Evolutionary conservation across 352 stramenopile genomes (phyloP), one percentile per base, ranked within the genome.

Genomic region (Globisporangium echinulatum): DNA sequence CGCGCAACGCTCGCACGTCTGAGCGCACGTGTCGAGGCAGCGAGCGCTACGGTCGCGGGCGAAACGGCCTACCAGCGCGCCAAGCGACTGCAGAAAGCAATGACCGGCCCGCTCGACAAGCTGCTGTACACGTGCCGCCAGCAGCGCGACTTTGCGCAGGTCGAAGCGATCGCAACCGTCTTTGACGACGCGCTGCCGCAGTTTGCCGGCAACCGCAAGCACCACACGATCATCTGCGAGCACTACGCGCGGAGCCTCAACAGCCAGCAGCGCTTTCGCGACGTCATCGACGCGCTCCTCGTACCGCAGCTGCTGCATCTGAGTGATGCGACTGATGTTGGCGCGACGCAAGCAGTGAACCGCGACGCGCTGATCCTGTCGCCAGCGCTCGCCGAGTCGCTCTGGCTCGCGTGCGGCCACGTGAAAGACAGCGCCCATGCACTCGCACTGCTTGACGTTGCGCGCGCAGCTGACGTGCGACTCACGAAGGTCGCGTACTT

Each of bases 401-500:
- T 87, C 58, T 69, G 80, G 52, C 60, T 87, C 15, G 74, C 77
- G 8, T 75, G 76, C 52, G 75, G 77, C 25, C 77, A 87, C 57
- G 38, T 83, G 46, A 65, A 65, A 9, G 71, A 84, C 50, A 71
- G 64, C 10, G 43, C 46, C 4, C 51, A 48, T n/a, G 64, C 72
- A 2, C 49, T 82, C 50, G 58, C 68, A 38, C 48, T 87, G 56
- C 62, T 80, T 36, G 50, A 64, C n/a, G 62, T 69, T 44, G 69
- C 82, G 71, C 56, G 67, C 13, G 53, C 52, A 3, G 65, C 62
- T 40, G 59, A 55, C 46, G 49, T 87, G 37, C 57, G 59, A n/a
- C 68, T 81, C 56, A 71, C 71, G 15, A 82, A 81, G 52, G 55
- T 81, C 25, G 73, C 74, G 5, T 86, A 87, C 49, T 87, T 87